phyloP scores from a whole-genome alignment of 345 rosid species.

The Chamaenerion angustifolium region DNA sequence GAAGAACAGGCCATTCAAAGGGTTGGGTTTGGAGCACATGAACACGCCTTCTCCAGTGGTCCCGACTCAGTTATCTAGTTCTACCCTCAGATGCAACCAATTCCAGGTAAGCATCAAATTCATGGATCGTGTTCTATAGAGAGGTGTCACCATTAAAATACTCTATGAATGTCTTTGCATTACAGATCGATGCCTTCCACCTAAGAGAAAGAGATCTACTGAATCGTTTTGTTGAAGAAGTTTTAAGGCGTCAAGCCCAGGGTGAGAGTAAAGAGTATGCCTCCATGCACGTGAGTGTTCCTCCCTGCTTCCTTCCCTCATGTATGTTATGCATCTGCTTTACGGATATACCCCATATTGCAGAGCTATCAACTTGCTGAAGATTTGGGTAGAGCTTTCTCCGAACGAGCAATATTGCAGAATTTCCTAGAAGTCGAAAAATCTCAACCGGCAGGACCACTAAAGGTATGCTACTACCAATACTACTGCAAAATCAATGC shows the following conservation, averaged over 20 bases:
- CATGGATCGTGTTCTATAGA: no score
- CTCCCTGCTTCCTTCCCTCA: slow-evolving; percentile 1
- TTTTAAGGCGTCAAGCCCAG: slow-evolving; percentile 41
- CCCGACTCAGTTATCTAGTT: slow-evolving; percentile 54
- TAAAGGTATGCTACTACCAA: slow-evolving; percentile 45
- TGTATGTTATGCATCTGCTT: slow-evolving; percentile 4
- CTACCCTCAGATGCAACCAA: slow-evolving; percentile 49
- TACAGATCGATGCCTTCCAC: slow-evolving; percentile 52
- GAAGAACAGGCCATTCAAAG: slow-evolving; percentile 53
- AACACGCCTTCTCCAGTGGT: slow-evolving; percentile 47
- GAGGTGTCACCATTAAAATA: no score
- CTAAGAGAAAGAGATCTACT: slow-evolving; percentile 83
- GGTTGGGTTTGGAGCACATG: slow-evolving; percentile 80
- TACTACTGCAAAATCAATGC: no score
- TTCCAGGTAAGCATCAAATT: slow-evolving; percentile 41
- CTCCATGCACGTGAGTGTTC: slow-evolving; percentile 35
- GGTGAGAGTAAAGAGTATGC: slow-evolving; percentile 59
- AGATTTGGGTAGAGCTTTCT: slow-evolving; percentile 81
- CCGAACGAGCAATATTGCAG: slow-evolving; percentile 59
- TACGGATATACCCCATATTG: slow-evolving; percentile 1
- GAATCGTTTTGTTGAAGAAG: slow-evolving; percentile 45
- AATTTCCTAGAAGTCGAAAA: slow-evolving; percentile 46
- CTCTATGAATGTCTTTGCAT: slow-evolving; percentile 1
- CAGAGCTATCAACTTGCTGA: slow-evolving; percentile 80
- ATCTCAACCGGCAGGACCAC: slow-evolving; percentile 28